Base-by-base conservation (phyloP, 768 basidiomycete species). In the Mycena rebaudengoi region DNA sequence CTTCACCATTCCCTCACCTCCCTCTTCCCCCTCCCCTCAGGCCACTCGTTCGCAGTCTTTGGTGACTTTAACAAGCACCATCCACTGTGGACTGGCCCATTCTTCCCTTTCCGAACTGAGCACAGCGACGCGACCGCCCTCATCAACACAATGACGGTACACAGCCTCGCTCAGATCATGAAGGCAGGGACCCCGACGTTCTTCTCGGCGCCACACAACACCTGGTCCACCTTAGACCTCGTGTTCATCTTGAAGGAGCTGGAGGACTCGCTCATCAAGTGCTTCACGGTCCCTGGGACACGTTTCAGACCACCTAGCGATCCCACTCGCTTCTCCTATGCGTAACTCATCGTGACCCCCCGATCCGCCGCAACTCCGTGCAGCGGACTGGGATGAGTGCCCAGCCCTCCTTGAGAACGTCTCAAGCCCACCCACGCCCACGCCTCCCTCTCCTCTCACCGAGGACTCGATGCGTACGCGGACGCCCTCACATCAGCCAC, bases 11-110 rank as follows among this genome's bases (percentile, higher is more conserved):
- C 21, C 23, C 13, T 41, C 20, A 13, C 21, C 25, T 28, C 35
- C 55, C 35, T 40, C 37, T 40, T 13, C 32, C 35, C 54, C 2
- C 54, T 54, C 69, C 46, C 55, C 70, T 72, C 35, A 37, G 18
- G 18, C 35, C 35, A 37, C 35, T 37, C 35, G 10, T 18, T 37
- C 35, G 10, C 18, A 10, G 10, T 37, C 10, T 18, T 37, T 18
- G 35, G 35, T 18, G 35, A 37, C 35, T 37, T 37, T 18, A 37
- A 37, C 35, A 10, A 18, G 18, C 35, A 37, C 18, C 35, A 37
- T 18, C 35, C 35, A 18, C 35, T 37, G 18, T 37, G 35, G 35
- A 37, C 35, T 18, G 35, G 35, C 35, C 10, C 18, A 10, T 18
- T 10, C 35, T 37, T 37, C 35, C 35, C 35, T 18, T 37, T 10